Percentiles rank a stretch among this genome's conserved stretches.
Evolutionary conservation across 2,329 filamentous ascomycete species (phyloP).

Genomic region (Fusarium sp.): DNA sequence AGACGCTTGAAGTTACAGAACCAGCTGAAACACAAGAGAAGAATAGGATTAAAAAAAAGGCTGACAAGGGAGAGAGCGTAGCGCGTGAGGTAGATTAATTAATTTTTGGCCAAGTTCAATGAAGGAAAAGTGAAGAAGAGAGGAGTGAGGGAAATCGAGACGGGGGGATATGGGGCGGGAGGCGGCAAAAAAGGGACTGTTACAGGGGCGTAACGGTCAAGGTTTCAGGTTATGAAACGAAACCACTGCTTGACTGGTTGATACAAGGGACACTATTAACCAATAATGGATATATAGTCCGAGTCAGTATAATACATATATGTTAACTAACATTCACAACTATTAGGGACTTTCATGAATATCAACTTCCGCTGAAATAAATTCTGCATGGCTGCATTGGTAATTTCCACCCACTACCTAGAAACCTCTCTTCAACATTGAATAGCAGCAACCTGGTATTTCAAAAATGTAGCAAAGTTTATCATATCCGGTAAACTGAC

Average conservation of each 20-base stretch:
- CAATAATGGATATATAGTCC: constrained; percentile 9
- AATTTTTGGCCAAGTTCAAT: constrained; percentile 4
- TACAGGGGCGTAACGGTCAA: constrained; percentile 39
- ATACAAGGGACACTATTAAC: neutral
- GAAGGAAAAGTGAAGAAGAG: neutral
- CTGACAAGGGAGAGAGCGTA: constrained; percentile 16
- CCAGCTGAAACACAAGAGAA: constrained; percentile 34
- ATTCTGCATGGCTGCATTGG: neutral
- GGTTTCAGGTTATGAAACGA: constrained; percentile 45
- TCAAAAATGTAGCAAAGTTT: neutral
- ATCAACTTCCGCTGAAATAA: neutral
- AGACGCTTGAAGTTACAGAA: constrained; percentile 27
- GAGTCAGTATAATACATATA: neutral
- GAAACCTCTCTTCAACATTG: neutral
- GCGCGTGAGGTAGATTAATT: constrained; percentile 21
- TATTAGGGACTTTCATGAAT: no score
- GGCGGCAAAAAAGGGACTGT: constrained; percentile 33
- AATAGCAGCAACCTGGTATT: neutral
- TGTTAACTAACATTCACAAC: neutral
- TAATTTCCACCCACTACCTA: neutral
- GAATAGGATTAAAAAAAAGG: neutral
- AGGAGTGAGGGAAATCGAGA: constrained; percentile 2
- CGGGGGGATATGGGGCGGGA: constrained; percentile 5
- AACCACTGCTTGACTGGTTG: constrained; percentile 32
- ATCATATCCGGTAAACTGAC: neutral